Evolutionary conservation across 2,329 filamentous ascomycete genomes (phyloP).

Genomic region (Penicillium sumatraense): DNA sequence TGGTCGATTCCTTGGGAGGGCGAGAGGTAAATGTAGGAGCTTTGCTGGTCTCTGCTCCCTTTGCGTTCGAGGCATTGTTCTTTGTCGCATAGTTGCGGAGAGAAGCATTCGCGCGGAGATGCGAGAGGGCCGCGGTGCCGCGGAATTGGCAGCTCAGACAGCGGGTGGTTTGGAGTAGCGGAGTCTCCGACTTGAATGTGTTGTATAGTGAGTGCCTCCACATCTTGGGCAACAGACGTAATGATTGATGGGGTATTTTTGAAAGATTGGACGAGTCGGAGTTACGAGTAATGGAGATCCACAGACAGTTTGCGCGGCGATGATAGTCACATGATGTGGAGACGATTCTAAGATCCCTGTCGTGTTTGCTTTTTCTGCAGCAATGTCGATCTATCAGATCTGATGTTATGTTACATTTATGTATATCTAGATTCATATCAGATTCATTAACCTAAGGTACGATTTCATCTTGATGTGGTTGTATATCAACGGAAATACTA

Average conservation of each 20-base stretch:
- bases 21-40: slow-evolving; percentile 14
- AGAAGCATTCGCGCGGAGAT: slow-evolving; percentile 24
- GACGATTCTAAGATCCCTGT: slow-evolving; percentile 8
- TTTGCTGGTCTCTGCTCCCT: slow-evolving; percentile 4
- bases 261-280: not conserved
- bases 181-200: slow-evolving; percentile 25
- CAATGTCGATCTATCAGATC: not conserved
- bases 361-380: not conserved
- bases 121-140: slow-evolving; percentile 22
- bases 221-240: slow-evolving; percentile 27
- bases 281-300: not conserved
- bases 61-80: slow-evolving; percentile 12
- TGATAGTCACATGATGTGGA: not conserved
- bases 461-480: too few relatives aligned
- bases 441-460: too few relatives aligned
- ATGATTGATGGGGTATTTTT: not conserved
- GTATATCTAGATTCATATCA: too few relatives aligned
- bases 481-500: too few relatives aligned
- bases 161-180: slow-evolving; percentile 32
- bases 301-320: too few relatives aligned
- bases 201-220: slow-evolving; percentile 32
- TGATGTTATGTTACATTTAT: too few relatives aligned
- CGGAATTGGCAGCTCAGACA: slow-evolving; percentile 44
- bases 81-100: slow-evolving; percentile 37
- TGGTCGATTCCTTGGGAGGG: not conserved